These are phyloP conservation scores for Nicotiana noctiflora DNA, from an alignment of 257 asterid genomes.

Conservation along the genomic window DNA sequence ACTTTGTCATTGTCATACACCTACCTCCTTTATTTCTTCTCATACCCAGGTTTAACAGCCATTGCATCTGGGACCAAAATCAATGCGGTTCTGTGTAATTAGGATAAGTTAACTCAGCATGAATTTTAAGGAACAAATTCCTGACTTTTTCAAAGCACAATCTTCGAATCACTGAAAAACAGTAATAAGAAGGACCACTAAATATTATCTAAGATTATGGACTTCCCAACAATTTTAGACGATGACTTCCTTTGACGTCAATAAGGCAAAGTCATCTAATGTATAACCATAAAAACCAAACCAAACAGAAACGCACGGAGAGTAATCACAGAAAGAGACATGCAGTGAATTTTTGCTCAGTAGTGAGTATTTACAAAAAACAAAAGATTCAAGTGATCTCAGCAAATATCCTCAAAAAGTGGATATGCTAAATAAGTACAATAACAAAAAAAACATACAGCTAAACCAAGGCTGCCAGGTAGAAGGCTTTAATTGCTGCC, in stretches of 20 bases:
- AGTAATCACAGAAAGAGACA: background rate
- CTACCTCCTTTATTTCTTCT: background rate
- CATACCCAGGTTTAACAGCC: background rate
- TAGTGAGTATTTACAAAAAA: background rate
- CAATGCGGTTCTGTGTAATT: background rate
- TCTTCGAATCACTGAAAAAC: background rate
- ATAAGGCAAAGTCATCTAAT: background rate
- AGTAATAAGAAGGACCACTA: background rate
- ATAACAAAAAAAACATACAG: background rate
- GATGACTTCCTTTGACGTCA: background rate
- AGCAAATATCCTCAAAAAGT: background rate
- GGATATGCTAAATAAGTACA: background rate
- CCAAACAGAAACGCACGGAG: background rate
- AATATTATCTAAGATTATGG: background rate
- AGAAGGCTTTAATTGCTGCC: no score
- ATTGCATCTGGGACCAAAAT: background rate
- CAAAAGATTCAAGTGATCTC: background rate
- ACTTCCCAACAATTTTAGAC: background rate
- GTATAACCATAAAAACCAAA: background rate
- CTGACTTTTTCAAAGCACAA: background rate
- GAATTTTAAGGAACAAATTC: background rate
- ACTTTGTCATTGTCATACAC: background rate
- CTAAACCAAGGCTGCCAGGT: background rate
- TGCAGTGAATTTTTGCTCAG: background rate
- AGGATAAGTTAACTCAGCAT: background rate